Base-by-base conservation (phyloP, 495 filamentous ascomycete species). In the Xylaria scruposa region DNA sequence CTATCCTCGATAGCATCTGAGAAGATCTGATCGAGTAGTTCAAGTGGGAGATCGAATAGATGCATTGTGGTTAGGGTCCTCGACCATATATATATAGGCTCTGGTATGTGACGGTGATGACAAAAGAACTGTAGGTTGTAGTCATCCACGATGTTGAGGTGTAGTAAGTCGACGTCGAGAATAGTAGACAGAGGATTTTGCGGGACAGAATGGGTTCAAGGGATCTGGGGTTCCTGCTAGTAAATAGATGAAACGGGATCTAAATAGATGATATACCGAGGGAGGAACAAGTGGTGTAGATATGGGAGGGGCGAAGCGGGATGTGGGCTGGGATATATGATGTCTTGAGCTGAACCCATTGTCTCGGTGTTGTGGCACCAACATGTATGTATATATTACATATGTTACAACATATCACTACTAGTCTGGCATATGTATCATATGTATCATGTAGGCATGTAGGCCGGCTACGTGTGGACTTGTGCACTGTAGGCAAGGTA, bases 21-120 rank as follows among this genome's bases (percentile, higher is more conserved):
- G 70, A 71, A 71, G 62, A 71, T 71, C 42, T 71, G 70, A n/a
- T 71, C 70, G 61, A 71, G 61, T 26, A 71, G 21, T 53, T 71
- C 70, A 24, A 71, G 61, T 15, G 70, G 70, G 13, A 71, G 60
- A 51, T 71, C 70, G 51, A 64, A 58, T 51, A 71, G 40, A 40
- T 71, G 61, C 62, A 71, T 66, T 21, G 26, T 59, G 13, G 10
- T 24, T 8, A 12, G 24, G n/a, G 15, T 49, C 44, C 3, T 46
- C 6, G 31, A 36, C 24, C 29, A 42, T 71, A 63, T 64, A 58
- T 38, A n/a, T 64, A 58, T 49, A 31, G 29, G 6, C 10, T 69
- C 9, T 46, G 49, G 33, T 33, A 53, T 53, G 31, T 29, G 36
- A 60, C 40, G 4, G 49, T 56, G 65, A 31, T 53, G 24, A 53